Percentiles rank a stretch among this genome's conserved stretches.
These are phyloP conservation scores for Parasitella parasitica DNA, from an alignment of 371 early-diverging fungal genomes.

Conservation along the genomic window DNA sequence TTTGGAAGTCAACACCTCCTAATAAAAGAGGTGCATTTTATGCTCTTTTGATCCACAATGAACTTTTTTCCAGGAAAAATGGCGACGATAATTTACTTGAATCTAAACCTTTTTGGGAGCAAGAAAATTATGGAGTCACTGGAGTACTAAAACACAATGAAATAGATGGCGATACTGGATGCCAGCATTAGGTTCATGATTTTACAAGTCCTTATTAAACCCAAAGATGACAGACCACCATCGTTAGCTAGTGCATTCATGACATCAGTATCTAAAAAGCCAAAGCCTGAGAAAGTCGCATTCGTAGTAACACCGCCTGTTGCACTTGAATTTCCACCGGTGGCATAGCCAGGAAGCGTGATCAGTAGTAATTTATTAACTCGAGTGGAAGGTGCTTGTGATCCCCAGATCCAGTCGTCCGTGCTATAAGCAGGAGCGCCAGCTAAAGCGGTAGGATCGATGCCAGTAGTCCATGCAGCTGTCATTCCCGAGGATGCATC, in stretches of 20 bases:
- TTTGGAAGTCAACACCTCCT: background rate
- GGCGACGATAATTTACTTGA: no score
- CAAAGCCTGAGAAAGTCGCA: slow-evolving; percentile 30
- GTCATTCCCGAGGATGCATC: background rate
- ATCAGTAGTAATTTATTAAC: slow-evolving; percentile 16
- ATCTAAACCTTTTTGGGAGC: no score
- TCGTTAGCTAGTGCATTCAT: slow-evolving; percentile 27
- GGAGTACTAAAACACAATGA: background rate
- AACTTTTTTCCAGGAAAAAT: background rate
- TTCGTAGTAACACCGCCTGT: background rate
- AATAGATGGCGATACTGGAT: background rate
- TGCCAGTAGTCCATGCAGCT: background rate
- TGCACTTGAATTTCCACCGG: background rate
- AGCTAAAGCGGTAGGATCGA: slow-evolving; percentile 6
- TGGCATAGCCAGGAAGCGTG: slow-evolving; percentile 23
- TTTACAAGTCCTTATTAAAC: background rate
- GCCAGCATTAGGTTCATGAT: background rate
- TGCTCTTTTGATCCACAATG: no score
- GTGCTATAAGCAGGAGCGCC: slow-evolving; percentile 2
- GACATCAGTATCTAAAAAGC: slow-evolving; percentile 43
- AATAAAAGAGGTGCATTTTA: background rate
- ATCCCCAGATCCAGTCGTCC: slow-evolving; percentile 34
- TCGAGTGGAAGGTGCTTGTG: slow-evolving; percentile 6
- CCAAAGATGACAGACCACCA: background rate
- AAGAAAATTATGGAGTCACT: no score